Evolutionary conservation across 2,329 filamentous ascomycete species (phyloP).

Genomic region (Calcarisporium arbuscula): DNA sequence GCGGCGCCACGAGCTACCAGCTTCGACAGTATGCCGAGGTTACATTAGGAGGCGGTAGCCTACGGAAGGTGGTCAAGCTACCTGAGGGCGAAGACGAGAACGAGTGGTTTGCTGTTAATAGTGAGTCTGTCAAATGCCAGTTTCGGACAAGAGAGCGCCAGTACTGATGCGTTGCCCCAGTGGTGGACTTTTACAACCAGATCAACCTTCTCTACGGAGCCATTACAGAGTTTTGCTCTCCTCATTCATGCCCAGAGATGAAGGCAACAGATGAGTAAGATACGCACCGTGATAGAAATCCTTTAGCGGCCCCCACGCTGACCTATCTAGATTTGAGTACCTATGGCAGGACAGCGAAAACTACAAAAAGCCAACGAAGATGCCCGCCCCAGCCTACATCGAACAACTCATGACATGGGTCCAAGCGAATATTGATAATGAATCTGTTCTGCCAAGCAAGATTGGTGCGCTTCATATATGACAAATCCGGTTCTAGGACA

Average conservation of each 20-base stretch:
- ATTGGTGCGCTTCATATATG: conserved; percentile 52
- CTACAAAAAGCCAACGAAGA: conserved; percentile 95
- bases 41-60: conserved; percentile 86
- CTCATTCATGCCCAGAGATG: conserved; percentile 96
- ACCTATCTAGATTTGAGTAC: conserved; percentile 96
- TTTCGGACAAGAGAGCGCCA: neutral
- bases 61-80: conserved; percentile 93
- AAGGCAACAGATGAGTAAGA: conserved; percentile 97
- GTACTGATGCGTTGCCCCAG: conserved; percentile 37
- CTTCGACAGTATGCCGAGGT: conserved; percentile 97
- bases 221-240: conserved; percentile 98
- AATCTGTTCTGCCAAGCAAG: conserved; percentile 87
- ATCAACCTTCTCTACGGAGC: conserved; percentile 98
- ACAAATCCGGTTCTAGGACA: neutral
- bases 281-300: too few relatives aligned
- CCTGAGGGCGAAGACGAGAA: conserved; percentile 97
- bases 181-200: conserved; percentile 99
- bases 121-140: conserved; percentile 41
- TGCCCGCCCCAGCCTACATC: conserved; percentile 95
- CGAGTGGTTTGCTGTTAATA: conserved; percentile 97
- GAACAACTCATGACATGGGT: conserved; percentile 98
- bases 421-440: conserved; percentile 91
- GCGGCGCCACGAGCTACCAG: conserved; percentile 82
- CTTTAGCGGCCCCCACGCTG: too few relatives aligned
- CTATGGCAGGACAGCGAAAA: conserved; percentile 96